These are phyloP conservation scores for Quercus robur DNA, from an alignment of 306 rosid species.

Conservation along the genomic window DNA sequence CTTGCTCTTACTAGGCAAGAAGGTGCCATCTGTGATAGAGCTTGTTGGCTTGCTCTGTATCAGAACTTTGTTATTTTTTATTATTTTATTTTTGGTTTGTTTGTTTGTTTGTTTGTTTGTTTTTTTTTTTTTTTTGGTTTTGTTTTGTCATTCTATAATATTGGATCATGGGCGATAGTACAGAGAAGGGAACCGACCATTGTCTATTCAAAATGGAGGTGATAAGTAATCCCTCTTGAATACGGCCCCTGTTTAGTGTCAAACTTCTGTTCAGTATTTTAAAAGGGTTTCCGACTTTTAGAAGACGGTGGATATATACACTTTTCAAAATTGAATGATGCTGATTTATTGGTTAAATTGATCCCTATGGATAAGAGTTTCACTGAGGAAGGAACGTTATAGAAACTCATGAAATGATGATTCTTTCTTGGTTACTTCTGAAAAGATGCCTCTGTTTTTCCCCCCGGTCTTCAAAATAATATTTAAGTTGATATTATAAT, in stretches of 20 bases:
- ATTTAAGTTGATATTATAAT: background rate
- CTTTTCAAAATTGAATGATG: background rate
- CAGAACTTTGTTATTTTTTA: too few species aligned
- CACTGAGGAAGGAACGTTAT: background rate
- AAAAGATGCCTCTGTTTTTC: background rate
- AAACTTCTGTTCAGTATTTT: background rate
- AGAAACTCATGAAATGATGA: background rate
- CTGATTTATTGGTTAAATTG: background rate
- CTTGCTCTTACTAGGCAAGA: too few species aligned
- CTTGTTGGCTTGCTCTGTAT: too few species aligned
- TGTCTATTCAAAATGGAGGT: background rate
- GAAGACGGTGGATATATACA: background rate
- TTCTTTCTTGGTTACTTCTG: background rate
- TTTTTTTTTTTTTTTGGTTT: background rate
- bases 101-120: too few species aligned
- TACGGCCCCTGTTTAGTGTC: background rate
- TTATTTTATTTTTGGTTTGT: too few species aligned
- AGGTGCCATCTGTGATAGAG: too few species aligned
- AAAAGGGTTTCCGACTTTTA: background rate
- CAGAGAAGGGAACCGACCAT: background rate
- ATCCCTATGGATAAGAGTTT: background rate
- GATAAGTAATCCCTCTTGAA: background rate
- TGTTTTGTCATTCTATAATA: background rate
- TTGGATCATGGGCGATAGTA: background rate
- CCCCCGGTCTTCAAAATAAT: background rate